Evolutionary conservation across 306 rosid genomes (phyloP).

Genomic region (Datisca glomerata): DNA sequence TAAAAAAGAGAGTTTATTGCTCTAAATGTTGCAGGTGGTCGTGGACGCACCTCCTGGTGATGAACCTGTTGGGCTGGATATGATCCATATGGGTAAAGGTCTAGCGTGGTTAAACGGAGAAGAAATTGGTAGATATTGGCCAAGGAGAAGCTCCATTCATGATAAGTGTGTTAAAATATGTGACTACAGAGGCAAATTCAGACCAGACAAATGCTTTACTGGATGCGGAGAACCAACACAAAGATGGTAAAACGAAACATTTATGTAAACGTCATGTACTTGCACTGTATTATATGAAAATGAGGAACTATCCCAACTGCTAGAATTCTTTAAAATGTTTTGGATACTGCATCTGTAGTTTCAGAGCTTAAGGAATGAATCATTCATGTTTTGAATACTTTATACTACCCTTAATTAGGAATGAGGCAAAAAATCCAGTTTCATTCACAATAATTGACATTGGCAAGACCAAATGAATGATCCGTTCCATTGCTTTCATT

Average conservation of each 20-base stretch:
- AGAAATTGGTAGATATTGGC: constrained; percentile 98
- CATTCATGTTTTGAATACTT: background rate
- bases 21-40: constrained; percentile 32
- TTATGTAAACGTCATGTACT: too few species aligned
- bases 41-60: constrained; percentile 70
- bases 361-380: too few species aligned
- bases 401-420: too few species aligned
- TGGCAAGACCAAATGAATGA: too few species aligned
- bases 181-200: constrained; percentile 76
- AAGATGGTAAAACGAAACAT: constrained; percentile 51
- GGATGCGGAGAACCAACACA: constrained; percentile 94
- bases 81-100: constrained; percentile 92
- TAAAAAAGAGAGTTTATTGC: constrained; percentile 2
- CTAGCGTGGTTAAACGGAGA: constrained; percentile 96
- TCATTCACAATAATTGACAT: too few species aligned
- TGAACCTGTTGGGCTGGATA: constrained; percentile 86
- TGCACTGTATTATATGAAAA: too few species aligned
- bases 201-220: constrained; percentile 73
- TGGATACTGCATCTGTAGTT: too few species aligned
- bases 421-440: too few species aligned
- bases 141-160: constrained; percentile 42
- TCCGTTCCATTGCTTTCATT: too few species aligned
- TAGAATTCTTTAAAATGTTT: too few species aligned
- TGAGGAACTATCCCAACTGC: too few species aligned
- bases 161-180: constrained; percentile 64